Evolutionary conservation across 371 early-diverging fungal species (phyloP), one percentile per base, ranked within the genome.

Genomic region (Mortierella sp.): DNA sequence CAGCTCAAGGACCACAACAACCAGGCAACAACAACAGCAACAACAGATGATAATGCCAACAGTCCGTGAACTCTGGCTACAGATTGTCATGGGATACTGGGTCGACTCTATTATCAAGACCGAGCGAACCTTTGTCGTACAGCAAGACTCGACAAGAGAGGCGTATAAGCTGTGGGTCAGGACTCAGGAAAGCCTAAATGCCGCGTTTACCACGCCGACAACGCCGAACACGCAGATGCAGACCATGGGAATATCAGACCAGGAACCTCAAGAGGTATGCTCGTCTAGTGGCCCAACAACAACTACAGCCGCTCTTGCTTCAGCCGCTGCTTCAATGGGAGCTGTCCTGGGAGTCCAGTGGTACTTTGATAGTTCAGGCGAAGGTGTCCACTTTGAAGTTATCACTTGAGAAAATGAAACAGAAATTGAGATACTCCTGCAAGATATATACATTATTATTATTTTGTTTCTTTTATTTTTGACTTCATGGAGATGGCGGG

Each of bases 81-180:
- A 80, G 42, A 75, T 47, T 21, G 72, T 70, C 60, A 14, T 84
- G 26, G 84, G 81, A 10, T 80, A 72, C 55, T 84, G 84, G 84
- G 44, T 73, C 0, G 75, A 80, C 21, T 57, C 78, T 31, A 19
- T 73, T 4, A 14, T 80, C 38, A 57, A 48, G 2, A 73, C 73
- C 6, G 70, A 11, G 10, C 45, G 5, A 14, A 16, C 14, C 19
- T 6, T 72, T 11, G 4, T 45, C 26, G 21, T 2, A 19, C 26
- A 50, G 16, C 52, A 50, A 16, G 70, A 3, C 0, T 21, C 75
- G 16, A 13, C 48, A 13, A 63, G 70, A 45, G 80, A 80, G n/a
- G 21, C 73, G 13, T 42, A 72, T 34, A 50, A 68, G 26, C 34
- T 83, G 16, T 83, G 83, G 83, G 14, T 79, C 58, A 57, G 44